Base-by-base conservation (phyloP, 371 early-diverging fungal species). In the Fennellomyces sp. region DNA sequence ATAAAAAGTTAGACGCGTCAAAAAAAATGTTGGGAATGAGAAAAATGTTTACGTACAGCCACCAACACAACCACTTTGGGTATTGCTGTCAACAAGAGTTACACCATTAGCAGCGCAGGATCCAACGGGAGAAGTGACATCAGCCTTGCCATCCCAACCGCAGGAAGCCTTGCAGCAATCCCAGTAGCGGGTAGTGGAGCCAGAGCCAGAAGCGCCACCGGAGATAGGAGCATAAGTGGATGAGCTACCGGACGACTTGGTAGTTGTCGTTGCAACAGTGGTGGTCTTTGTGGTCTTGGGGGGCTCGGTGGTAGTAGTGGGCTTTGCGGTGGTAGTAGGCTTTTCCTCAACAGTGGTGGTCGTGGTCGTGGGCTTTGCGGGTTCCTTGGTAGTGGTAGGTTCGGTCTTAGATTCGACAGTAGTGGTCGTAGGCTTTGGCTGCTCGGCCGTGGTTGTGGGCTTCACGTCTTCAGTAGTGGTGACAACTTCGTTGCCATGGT, bases 141-240 rank as follows among this genome's bases (percentile, higher is more conserved):
- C 27, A 5, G 72, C 70, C 47, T 78, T 80, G 7, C 64, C 73
- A 2, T 61, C 54, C 78, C 78, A 78, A 36, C 70, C 65, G 36
- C 80, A 77, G 19, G 76, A 76, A 13, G 78, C 51, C 29, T 80
- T 80, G 73, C 80, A 80, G 45, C 80, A 80, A 57, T 80, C 80
- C 76, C 80, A 80, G 55, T 80, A 80, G 27, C 73, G 73, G 7
- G 80, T 80, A 0, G 78, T 78, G 11, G 57, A 58, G 36, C 75
- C 80, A 30, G 6, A 28, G 19, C 76, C 76, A n/a, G 70, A 67
- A 5, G 31, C 28, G 30, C 76, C 76, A 21, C 61, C 63, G 27
- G 60, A 49, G 27, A 69, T 48, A n/a, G 52, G n/a, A 33, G 48
- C 35, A 23, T 69, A 67, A 27, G 41, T 49, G 0, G 59, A 50